Evolutionary conservation across 176 grass and related monocot genomes (phyloP).

Genomic region (Neostapfia colusana): DNA sequence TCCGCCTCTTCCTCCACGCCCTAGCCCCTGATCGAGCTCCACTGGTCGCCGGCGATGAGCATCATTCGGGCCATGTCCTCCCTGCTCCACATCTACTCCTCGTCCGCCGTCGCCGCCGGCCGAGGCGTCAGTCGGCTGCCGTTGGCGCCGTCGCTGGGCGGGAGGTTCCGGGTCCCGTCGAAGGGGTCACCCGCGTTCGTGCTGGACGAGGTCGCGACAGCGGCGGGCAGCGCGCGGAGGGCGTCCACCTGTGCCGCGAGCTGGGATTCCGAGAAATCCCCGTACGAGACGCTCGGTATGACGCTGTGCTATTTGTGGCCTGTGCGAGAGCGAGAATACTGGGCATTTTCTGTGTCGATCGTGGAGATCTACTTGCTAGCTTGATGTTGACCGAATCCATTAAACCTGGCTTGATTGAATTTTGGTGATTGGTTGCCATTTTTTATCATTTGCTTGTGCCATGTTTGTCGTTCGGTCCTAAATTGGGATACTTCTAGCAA

Average conservation of each 20-base stretch:
- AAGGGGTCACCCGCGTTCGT: constrained; percentile 52
- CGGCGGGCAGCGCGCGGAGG: constrained; percentile 35
- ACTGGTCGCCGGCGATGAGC: constrained; percentile 57
- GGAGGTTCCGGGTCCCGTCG: constrained; percentile 45
- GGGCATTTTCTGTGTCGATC: neutral
- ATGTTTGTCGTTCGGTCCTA: neutral
- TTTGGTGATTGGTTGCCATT: neutral
- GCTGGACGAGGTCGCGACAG: constrained; percentile 63
- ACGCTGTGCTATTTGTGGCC: neutral
- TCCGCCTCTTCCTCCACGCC: constrained; percentile 21
- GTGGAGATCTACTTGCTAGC: neutral
- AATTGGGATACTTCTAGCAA: neutral
- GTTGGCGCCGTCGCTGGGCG: constrained; percentile 26
- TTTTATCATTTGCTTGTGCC: neutral
- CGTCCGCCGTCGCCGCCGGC: constrained; percentile 31
- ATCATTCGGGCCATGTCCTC: constrained; percentile 61
- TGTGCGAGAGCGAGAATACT: neutral
- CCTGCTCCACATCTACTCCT: constrained; percentile 51
- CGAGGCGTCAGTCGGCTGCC: constrained; percentile 35
- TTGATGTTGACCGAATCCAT: neutral
- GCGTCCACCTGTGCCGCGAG: constrained; percentile 74
- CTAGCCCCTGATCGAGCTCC: constrained; percentile 29
- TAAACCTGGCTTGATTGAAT: neutral
- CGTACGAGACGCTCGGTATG: constrained; percentile 87
- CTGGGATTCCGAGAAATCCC: constrained; percentile 91